phyloP scores from a whole-genome alignment of 768 basidiomycete species.

The Austroboletus eburneus region DNA sequence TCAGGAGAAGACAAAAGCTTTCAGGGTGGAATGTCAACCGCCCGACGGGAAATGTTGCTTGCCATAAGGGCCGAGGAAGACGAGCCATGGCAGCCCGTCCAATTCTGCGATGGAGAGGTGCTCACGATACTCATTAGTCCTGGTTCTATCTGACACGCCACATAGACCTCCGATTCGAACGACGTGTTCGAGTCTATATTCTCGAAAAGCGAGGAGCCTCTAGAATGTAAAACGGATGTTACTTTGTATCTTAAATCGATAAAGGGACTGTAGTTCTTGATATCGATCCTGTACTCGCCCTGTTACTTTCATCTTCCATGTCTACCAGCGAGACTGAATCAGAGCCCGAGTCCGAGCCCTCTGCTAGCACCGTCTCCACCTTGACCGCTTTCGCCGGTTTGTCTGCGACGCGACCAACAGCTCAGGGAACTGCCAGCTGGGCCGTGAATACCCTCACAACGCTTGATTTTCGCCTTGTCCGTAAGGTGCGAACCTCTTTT shows the following conservation, averaged over 20 bases:
- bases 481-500: too few species aligned
- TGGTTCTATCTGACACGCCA: constrained; percentile 9
- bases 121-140: constrained; percentile 16
- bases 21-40: constrained; percentile 64
- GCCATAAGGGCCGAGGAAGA: constrained; percentile 75
- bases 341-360: constrained; percentile 40
- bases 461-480: constrained; percentile 29
- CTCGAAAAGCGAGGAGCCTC: constrained; percentile 47
- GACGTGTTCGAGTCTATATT: constrained; percentile 59
- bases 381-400: constrained; percentile 17
- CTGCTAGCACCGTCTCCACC: constrained; percentile 12
- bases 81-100: constrained; percentile 66
- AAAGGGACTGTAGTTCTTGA: constrained; percentile 41
- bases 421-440: constrained; percentile 16
- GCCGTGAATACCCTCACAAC: constrained; percentile 23
- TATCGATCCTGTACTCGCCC: not conserved
- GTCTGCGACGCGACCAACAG: constrained; percentile 8
- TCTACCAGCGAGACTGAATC: constrained; percentile 55
- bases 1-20: constrained; percentile 56
- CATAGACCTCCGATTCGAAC: constrained; percentile 55
- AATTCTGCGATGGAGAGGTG: constrained; percentile 65
- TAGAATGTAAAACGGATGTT: constrained; percentile 55
- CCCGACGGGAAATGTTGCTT: constrained; percentile 72
- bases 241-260: constrained; percentile 56
- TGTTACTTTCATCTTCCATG: constrained; percentile 17